These are phyloP conservation scores for Ceratobasidium papillatum DNA, from an alignment of 1,284 basidiomycete species.

Conservation along the genomic window DNA sequence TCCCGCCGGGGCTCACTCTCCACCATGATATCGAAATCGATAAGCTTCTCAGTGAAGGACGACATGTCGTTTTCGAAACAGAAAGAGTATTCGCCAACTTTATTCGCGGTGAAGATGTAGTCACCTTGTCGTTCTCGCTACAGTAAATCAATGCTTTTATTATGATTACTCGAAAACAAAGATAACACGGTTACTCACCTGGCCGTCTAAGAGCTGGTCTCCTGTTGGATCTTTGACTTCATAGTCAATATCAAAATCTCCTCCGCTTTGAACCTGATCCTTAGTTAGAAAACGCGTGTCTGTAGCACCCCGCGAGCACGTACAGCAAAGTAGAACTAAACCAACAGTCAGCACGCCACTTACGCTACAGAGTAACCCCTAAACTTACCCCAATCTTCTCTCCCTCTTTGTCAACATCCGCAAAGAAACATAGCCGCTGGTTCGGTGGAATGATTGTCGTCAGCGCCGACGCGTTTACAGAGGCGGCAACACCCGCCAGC, in stretches of 20 bases:
- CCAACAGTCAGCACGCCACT: slow-evolving; percentile 22
- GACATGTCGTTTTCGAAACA: slow-evolving; percentile 99
- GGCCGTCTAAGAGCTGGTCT: slow-evolving; percentile 85
- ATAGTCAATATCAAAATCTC: slow-evolving; percentile 97
- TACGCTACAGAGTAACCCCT: background rate
- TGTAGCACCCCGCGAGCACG: slow-evolving; percentile 47
- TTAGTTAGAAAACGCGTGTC: slow-evolving; percentile 3
- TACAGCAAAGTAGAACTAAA: slow-evolving; percentile 68
- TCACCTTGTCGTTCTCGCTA: slow-evolving; percentile 92
- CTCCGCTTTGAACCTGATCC: slow-evolving; percentile 91
- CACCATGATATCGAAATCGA: slow-evolving; percentile 98
- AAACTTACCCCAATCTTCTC: slow-evolving; percentile 55
- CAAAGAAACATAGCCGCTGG: slow-evolving; percentile 93
- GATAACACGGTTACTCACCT: slow-evolving; percentile 10
- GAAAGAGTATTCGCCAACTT: slow-evolving; percentile 94
- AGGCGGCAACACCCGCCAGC: slow-evolving; percentile 30
- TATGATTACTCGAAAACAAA: background rate
- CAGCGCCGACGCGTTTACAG: slow-evolving; percentile 67
- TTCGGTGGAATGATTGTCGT: slow-evolving; percentile 88
- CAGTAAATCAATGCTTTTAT: background rate
- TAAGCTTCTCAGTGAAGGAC: slow-evolving; percentile 86
- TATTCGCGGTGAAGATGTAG: slow-evolving; percentile 95
- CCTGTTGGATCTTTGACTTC: slow-evolving; percentile 90
- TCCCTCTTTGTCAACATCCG: slow-evolving; percentile 58
- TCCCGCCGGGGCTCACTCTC: slow-evolving; percentile 91